Evolutionary conservation across 345 rosid species (phyloP).

Genomic region (Syzygium aqueum): DNA sequence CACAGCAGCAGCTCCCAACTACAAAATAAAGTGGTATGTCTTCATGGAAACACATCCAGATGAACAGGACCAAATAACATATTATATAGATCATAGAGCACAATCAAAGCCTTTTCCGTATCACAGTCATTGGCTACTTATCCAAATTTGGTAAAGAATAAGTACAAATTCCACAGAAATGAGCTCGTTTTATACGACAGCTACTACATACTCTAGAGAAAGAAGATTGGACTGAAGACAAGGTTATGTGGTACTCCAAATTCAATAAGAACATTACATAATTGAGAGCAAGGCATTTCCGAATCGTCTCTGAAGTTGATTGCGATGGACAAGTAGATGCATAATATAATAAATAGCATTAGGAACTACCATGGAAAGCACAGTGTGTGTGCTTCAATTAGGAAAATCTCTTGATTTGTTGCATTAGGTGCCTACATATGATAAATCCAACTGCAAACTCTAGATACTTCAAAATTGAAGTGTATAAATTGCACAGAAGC

Average conservation of each 20-base stretch:
- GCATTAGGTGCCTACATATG: not conserved
- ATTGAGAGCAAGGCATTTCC: not conserved
- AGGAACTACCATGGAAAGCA: not conserved
- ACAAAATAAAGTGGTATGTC: slow-evolving; percentile 11
- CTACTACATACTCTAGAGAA: not conserved
- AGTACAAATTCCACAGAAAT: not conserved
- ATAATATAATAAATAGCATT: not conserved
- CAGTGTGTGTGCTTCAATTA: not conserved
- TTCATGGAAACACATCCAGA: slow-evolving; percentile 9
- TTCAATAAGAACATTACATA: not conserved
- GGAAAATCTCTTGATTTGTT: not conserved
- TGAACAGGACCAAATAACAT: not conserved
- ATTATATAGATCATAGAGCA: not conserved
- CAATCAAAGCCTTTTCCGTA: not conserved
- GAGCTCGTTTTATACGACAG: not conserved
- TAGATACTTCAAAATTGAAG: not conserved
- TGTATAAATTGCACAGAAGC: not conserved
- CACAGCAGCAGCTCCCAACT: slow-evolving; percentile 98
- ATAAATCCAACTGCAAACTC: not conserved
- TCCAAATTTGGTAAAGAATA: not conserved
- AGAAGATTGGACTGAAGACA: not conserved
- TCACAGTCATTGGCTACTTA: not conserved
- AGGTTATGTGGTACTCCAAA: not conserved
- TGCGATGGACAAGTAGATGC: not conserved
- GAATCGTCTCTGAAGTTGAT: not conserved